Percentiles rank a stretch among this genome's conserved stretches.
Evolutionary conservation across 805 yeast genomes (phyloP).

Genomic region (Kodamaea jinghongensis): DNA sequence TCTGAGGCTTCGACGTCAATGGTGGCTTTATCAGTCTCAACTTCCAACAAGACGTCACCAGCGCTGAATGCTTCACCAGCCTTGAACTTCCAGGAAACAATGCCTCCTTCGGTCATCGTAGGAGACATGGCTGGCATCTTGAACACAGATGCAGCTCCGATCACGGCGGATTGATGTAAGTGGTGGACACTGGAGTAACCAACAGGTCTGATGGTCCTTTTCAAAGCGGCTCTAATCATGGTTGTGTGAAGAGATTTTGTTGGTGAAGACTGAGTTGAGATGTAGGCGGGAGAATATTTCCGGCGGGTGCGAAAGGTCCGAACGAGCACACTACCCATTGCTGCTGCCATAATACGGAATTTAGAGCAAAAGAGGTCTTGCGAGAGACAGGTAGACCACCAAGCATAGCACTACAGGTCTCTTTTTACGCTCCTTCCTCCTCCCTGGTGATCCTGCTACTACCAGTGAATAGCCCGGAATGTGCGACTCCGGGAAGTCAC

Average conservation of each 20-base stretch:
- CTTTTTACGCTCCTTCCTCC: too few species aligned
- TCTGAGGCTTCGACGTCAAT: constrained; percentile 87
- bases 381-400: too few species aligned
- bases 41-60: constrained; percentile 81
- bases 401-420: too few species aligned
- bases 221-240: constrained; percentile 12
- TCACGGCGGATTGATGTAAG: constrained; percentile 28
- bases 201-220: constrained; percentile 13
- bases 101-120: constrained; percentile 95
- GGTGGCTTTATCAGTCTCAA: constrained; percentile 84
- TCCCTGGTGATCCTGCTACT: too few species aligned
- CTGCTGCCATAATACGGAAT: too few species aligned
- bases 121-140: constrained; percentile 99
- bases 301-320: constrained; percentile 2
- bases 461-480: too few species aligned
- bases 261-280: neutral
- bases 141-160: constrained; percentile 48
- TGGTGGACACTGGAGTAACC: constrained; percentile 16
- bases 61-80: constrained; percentile 63
- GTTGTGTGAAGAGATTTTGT: constrained; percentile 5
- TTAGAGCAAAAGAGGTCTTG: too few species aligned
- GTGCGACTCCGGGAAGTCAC: too few species aligned
- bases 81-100: constrained; percentile 84
- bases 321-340: too few species aligned
- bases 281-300: constrained; percentile 1